Evolutionary conservation across 176 grass and related monocot genomes (phyloP), one percentile per base, ranked within the genome.

Genomic region (Carex pumila): DNA sequence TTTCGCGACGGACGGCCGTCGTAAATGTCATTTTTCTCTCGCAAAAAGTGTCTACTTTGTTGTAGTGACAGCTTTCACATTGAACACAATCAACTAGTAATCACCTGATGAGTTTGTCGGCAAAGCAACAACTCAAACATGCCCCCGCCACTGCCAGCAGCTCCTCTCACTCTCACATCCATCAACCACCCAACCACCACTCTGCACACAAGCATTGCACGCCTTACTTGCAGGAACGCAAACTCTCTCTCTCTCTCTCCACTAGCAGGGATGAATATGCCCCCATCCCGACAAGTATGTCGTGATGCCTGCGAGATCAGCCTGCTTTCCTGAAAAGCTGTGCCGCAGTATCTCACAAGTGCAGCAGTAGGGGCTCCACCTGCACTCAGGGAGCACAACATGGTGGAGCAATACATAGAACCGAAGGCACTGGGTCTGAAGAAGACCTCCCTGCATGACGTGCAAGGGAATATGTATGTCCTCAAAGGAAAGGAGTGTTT

Each of bases 391-490:
- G 92, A 66, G 87, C 94, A 94, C 18, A 97, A 86, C 85, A 80
- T 89, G 19, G 94, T 94, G 66, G 90, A 87, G 90, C 94, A 92
- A 89, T 94, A 91, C 87, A 97, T 94, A 91, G 90, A 97, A 97
- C 0, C 89, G 80, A 11, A 97, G 92, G n/a, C 94, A 2, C 4
- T 37, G 36, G 36, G 0, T 3, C 2, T 37, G 55, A 18, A 85
- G 57, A 97, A 72, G 69, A 94, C 87, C 87, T 97, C 94, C 47
- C 89, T 87, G 89, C 94, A 97, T 75, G 61, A 85, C 79, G 88
- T 87, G 89, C 94, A 97, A 7, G 89, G 85, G 85, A 84, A 97
- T 76, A 94, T 70, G 72, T 91, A 83, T 6, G 66, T 55, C 54
- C 90, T 85, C 47, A 52, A 83, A 53, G 88, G 61, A 85, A 91